Base-by-base conservation (phyloP, 2,329 filamentous ascomycete species). In the Aspergillus calidoustus region DNA sequence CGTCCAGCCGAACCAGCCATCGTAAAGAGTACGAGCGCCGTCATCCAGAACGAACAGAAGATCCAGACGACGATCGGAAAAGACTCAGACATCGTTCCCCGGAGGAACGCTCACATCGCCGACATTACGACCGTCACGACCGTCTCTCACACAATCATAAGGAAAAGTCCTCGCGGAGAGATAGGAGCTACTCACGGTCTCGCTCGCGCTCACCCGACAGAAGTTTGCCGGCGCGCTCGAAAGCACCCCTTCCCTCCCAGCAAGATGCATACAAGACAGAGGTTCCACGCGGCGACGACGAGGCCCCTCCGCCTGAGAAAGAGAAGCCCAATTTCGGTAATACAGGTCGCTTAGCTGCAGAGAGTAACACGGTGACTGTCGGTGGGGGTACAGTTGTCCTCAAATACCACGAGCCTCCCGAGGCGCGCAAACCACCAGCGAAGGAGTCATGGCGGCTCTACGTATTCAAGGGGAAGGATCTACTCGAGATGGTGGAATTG, bases 361-460 rank as follows among this genome's bases (percentile, higher is more conserved):
- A 92, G 66, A 93, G 93, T 55, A 98, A 99, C 75, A 87, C 87
- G 7, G 88, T 96, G 65, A 86, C 86, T 22, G 73, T 77, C 9
- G 68, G 70, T 43, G 76, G 75, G 70, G 92, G 91, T 60, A 85
- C 85, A 23, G 88, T 97, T 58, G 87, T 92, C 3, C 86, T 99
- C 51, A 98, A 98, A 81, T 99, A 99, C 77, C 91, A 97, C 79
- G 95, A 99, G 78, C 95, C 95, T 1, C 81, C 92, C 11, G 95
- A 99, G 80, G 92, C 94, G 54, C 90, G 95, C 62, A 97, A 97
- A 69, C 92, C 95, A 0, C 84, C 93, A 0, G 73, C 89, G 0
- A 89, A 87, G 58, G 88, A 95, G 68, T 81, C 87, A 60, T 99
- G 94, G 94, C 91, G 91, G 63, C 82, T 99, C 52, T 98, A 96